phyloP scores from a whole-genome alignment of 306 rosid species.

The Argentina anserina region DNA sequence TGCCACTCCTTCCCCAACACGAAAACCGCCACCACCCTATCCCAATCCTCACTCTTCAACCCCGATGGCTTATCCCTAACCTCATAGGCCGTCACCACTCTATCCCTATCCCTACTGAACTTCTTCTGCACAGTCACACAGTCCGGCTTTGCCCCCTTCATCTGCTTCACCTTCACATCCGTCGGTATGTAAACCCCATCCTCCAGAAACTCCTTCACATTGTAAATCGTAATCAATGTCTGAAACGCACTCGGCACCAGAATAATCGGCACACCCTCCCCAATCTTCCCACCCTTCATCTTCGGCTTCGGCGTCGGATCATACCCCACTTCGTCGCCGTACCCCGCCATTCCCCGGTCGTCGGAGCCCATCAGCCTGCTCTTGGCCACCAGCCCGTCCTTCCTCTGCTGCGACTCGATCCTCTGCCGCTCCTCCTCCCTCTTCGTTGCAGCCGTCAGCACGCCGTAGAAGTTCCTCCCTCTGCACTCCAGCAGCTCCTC shows the following conservation, averaged over 20 bases:
- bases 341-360: slow-evolving; percentile 62
- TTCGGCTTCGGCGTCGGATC: slow-evolving; percentile 74
- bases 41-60: slow-evolving; percentile 90
- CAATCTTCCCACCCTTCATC: slow-evolving; percentile 75
- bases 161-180: slow-evolving; percentile 88
- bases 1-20: slow-evolving; percentile 97
- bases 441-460: slow-evolving; percentile 69
- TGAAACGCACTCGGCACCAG: slow-evolving; percentile 90
- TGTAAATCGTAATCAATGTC: slow-evolving; percentile 81
- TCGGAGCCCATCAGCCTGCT: slow-evolving; percentile 73
- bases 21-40: slow-evolving; percentile 90
- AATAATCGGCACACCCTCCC: slow-evolving; percentile 94
- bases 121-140: slow-evolving; percentile 98
- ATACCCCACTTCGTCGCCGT: slow-evolving; percentile 60
- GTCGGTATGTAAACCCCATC: slow-evolving; percentile 88
- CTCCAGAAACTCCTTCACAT: slow-evolving; percentile 92
- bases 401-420: slow-evolving; percentile 84
- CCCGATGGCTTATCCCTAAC: slow-evolving; percentile 94
- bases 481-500: slow-evolving; percentile 76
- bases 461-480: slow-evolving; percentile 69
- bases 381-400: slow-evolving; percentile 93
- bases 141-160: slow-evolving; percentile 85
- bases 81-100: slow-evolving; percentile 93
- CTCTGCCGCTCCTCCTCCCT: slow-evolving; percentile 93
- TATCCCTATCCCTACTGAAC: slow-evolving; percentile 86